Evolutionary conservation across 1,284 basidiomycete species (phyloP), one percentile per base, ranked within the genome.

Genomic region (Trichosporon asahii): DNA sequence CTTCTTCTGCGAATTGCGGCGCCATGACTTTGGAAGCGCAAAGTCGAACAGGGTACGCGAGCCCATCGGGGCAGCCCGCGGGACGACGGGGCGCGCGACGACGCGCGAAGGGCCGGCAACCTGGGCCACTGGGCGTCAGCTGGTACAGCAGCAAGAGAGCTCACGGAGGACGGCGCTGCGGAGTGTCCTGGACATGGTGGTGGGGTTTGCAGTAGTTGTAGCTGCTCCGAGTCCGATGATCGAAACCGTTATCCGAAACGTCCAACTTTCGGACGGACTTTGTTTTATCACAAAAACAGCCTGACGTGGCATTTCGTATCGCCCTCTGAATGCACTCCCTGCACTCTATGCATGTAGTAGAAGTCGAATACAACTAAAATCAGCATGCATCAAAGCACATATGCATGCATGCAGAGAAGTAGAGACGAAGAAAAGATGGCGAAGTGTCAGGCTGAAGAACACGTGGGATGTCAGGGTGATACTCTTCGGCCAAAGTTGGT

Each of bases 151-250:
- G 27, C 25, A n/a, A n/a, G 2, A 12, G 3, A 27, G 2, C 72
- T 15, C 23, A 74, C 73, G 29, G 60, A 46, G 55, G 53, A 70
- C 66, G 44, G 73, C 73, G 0, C 70, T 71, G 70, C 73, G 70
- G 25, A 74, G 70, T 68, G 72, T 69, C 68, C 73, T 70, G 37
- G 73, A 74, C 73, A 74, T 74, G 69, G 60, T 44, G 68, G 29
- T 61, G 57, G 29, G 27, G 57, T 61, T 18, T 57, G 53, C 15
- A n/a, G 40, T 14, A 18, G 27, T 60, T 5, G 4, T n/a, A 23
- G 49, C 27, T 31, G 29, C 29, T 33, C 57, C 57, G 57, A 61
- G 57, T 61, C 57, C 57, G 57, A 60, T 31, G 15, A 15, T 31
- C 7, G 23, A 61, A 23, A 18, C 18, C 5, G 11, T 18, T 18